Conservation (phyloP, 257 asterid species). For the Salvia hispanica region DNA sequence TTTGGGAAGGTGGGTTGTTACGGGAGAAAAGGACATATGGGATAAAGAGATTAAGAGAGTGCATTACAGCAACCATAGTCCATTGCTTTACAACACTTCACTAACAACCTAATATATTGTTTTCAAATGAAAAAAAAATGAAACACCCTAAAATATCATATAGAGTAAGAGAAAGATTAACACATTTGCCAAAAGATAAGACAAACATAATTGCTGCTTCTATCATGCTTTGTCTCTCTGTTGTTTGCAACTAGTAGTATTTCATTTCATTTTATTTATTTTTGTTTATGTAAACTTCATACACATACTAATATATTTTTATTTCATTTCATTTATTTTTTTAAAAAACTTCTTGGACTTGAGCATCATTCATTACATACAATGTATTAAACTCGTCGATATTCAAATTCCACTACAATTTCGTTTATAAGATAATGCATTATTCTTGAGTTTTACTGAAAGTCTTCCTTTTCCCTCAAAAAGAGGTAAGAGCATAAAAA, state of each 20-base stretch:
- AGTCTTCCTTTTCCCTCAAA: too few relatives aligned
- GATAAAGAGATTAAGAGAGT: not conserved
- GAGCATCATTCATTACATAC: too few relatives aligned
- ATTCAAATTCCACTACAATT: too few relatives aligned
- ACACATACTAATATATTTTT: too few relatives aligned
- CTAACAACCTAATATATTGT: not conserved
- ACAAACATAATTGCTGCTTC: constrained; percentile 7
- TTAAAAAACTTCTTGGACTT: too few relatives aligned
- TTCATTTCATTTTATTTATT: not conserved
- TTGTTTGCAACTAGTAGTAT: not conserved
- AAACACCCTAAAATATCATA: not conserved
- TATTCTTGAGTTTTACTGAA: too few relatives aligned
- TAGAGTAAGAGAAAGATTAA: not conserved
- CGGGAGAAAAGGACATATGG: not conserved
- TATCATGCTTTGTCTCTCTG: not conserved
- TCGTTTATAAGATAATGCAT: too few relatives aligned
- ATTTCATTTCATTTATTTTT: too few relatives aligned
- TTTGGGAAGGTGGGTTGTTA: not conserved
- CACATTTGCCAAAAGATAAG: constrained; percentile 22
- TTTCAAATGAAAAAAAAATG: too few relatives aligned
- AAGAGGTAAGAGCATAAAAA: too few relatives aligned
- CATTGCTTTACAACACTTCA: constrained; percentile 12
- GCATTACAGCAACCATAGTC: not conserved
- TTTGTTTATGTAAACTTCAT: too few relatives aligned
- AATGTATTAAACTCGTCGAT: too few relatives aligned